Evolutionary conservation across 345 rosid species (phyloP), one percentile per base, ranked within the genome.

Genomic region (Gossypium thurberi): DNA sequence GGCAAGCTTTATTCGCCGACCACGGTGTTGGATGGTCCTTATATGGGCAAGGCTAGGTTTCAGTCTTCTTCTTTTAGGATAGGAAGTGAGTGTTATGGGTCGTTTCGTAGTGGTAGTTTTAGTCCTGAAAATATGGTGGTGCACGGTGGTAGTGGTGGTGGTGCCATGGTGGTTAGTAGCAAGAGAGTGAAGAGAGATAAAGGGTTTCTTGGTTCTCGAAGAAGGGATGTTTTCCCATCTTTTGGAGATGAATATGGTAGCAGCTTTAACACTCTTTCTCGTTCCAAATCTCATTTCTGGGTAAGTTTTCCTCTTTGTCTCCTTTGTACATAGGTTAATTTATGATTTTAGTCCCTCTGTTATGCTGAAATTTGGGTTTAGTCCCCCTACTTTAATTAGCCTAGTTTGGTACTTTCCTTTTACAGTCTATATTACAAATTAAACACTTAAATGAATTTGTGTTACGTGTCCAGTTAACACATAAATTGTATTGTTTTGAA

Each of bases 221-320:
- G 80, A 62, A 82, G 76, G 78, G 81, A 85, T 79, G 91, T 90
- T 71, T 87, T 90, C 76, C 80, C 87, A 3, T 81, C 90, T 6
- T 78, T 65, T 21, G 78, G 70, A 46, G 87, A 87, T 57, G 81
- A 69, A 33, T 83, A 78, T 25, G 77, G 75, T 18, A 57, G 53
- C 60, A 88, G 87, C 79, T 72, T 77, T 33, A 12, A 86, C 47
- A 53, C 50, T 53, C 69, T 78, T 40, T 60, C 87, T 58, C 71
- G 70, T 66, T 26, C 82, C 60, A 85, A 79, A 81, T 71, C 92
- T 77, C 89, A 76, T 74, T 85, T 87, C 87, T 92, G 94, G 97
- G 97, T 92, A 77, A 80, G 80, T 74, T 69, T 73, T 28, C 20
- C 2, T n/a, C 53, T 42, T 2, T 33, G 6, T 58, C 21, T 65